A percentile compares a stretch with the other conserved stretches of the same genome.
Evolutionary conservation across 2,329 filamentous ascomycete genomes (phyloP).

Genomic region (Blumeria graminis): DNA sequence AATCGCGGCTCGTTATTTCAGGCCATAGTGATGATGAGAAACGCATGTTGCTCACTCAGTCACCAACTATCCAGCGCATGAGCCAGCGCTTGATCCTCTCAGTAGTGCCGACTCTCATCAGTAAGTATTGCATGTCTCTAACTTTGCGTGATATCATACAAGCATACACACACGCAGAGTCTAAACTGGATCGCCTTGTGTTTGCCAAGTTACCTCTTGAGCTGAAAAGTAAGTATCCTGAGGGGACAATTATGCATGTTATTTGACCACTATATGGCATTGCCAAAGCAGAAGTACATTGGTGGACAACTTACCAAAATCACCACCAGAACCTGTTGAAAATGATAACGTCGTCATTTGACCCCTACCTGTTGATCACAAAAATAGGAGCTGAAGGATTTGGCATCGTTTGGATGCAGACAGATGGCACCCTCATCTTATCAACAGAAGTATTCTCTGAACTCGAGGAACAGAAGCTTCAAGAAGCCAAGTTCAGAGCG

Average conservation of each 20-base stretch:
- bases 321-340: background rate
- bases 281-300: background rate
- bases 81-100: conserved; percentile 3
- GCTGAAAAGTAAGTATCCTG: background rate
- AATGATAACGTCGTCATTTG: background rate
- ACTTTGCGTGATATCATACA: background rate
- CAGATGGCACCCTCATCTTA: background rate
- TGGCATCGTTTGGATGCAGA: background rate
- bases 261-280: background rate
- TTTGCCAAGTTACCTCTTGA: background rate
- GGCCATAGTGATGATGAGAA: conserved; percentile 4
- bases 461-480: background rate
- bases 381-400: background rate
- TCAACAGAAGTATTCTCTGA: background rate
- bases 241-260: background rate
- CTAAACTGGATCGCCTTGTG: background rate
- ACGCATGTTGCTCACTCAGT: conserved; percentile 4
- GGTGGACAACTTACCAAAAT: background rate
- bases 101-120: background rate
- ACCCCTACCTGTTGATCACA: background rate
- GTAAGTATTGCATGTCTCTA: background rate
- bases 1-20: conserved; percentile 2
- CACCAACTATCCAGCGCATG: conserved; percentile 4
- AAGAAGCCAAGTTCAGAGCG: background rate
- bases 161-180: background rate